phyloP scores from a whole-genome alignment of 441 rosid species.

The Adansonia grandidieri region DNA sequence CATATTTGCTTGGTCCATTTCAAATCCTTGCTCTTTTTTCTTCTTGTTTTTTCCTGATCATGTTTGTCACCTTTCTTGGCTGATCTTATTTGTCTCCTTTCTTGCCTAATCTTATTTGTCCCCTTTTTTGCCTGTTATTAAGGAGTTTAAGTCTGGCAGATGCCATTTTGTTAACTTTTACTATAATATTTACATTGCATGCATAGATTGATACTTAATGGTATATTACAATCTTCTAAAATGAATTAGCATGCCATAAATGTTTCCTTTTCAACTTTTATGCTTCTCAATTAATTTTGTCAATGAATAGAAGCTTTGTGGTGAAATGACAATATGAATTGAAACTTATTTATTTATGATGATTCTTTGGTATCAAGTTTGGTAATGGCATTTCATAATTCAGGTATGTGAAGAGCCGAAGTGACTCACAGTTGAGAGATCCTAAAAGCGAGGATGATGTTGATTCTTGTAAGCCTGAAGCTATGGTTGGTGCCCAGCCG shows the following conservation, averaged over 20 bases:
- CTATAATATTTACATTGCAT: neutral
- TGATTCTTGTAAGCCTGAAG: slow-evolving; percentile 66
- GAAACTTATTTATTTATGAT: slow-evolving; percentile 4
- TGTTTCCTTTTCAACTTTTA: neutral
- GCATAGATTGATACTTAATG: neutral
- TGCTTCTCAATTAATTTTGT: neutral
- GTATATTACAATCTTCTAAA: neutral
- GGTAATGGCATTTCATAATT: slow-evolving; percentile 24
- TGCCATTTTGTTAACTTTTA: neutral
- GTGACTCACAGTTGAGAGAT: slow-evolving; percentile 62
- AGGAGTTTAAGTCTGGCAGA: neutral
- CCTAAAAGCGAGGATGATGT: slow-evolving; percentile 37
- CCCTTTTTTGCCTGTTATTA: neutral
- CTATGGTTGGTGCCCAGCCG: slow-evolving; percentile 33
- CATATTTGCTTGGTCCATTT: neutral
- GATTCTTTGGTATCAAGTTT: slow-evolving; percentile 1
- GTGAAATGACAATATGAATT: neutral
- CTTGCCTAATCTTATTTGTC: neutral
- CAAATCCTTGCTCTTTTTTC: neutral
- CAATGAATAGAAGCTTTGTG: neutral
- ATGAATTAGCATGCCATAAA: neutral
- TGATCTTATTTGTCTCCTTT: neutral
- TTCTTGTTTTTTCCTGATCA: neutral
- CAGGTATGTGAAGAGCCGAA: slow-evolving; percentile 87
- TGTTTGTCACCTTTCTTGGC: neutral